These are phyloP conservation scores for Saraca asoca DNA, from an alignment of 331 rosid species.

Conservation along the genomic window DNA sequence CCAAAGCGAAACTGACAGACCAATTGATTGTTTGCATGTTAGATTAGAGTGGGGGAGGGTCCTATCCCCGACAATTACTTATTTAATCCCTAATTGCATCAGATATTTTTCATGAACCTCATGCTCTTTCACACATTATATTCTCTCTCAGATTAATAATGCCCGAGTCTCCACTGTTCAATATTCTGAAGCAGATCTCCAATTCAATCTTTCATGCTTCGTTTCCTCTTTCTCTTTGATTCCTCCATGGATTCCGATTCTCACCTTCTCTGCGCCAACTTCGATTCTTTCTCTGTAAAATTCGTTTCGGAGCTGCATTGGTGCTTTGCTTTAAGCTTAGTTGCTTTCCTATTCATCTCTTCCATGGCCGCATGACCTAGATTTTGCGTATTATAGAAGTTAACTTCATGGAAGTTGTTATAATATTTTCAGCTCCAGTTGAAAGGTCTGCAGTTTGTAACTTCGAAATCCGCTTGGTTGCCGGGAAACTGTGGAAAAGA, in stretches of 20 bases:
- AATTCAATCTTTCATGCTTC: background rate
- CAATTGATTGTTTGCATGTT: conserved; percentile 4
- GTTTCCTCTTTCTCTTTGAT: background rate
- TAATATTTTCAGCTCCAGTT: background rate
- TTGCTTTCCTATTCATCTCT: conserved; percentile 15
- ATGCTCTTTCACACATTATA: background rate
- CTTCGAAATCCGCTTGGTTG: conserved; percentile 28
- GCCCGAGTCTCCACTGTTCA: background rate
- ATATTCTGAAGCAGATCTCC: conserved; percentile 23
- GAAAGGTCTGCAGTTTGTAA: background rate
- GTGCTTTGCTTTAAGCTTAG: background rate
- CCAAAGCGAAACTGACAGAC: background rate
- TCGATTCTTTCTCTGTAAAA: conserved; percentile 14
- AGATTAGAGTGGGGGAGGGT: conserved; percentile 35
- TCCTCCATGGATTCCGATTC: conserved; percentile 8
- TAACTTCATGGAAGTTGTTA: conserved; percentile 19
- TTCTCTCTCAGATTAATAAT: background rate
- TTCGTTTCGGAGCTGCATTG: conserved; percentile 29
- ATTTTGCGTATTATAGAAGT: conserved; percentile 3
- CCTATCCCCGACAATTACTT: conserved; percentile 27
- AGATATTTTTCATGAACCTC: conserved; percentile 39
- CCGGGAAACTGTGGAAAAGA: conserved; percentile 30
- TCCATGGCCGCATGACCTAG: background rate
- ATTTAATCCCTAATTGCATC: conserved; percentile 6
- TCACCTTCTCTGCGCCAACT: background rate